Evolutionary conservation across 108 stramenopile genomes (phyloP), one percentile per base, ranked within the genome.

Genomic region (Schizochytrium sp.): DNA sequence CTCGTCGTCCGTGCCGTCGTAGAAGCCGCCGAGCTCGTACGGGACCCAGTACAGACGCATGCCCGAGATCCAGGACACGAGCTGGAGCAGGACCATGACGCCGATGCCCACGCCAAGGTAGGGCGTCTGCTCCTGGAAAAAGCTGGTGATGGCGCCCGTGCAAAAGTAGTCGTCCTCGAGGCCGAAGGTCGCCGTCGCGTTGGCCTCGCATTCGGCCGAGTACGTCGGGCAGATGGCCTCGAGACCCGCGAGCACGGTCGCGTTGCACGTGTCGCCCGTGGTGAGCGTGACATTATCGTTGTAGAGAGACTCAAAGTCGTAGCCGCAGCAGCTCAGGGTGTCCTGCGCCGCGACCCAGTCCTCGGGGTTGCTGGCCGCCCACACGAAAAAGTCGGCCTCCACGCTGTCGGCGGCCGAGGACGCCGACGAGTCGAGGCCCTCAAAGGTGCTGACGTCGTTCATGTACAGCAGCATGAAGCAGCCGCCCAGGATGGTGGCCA

Each of bases 1-100:
- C 41, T 69, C 63, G 41, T 69, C 63, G 14, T 69, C 63, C 10
- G 34, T 18, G 45, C 76, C 76, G 76, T 83, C 76, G 48, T 53
- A 83, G 76, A 83, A 83, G 45, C 76, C 76, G 16, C 76, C 76
- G 19, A 25, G 48, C 48, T 53, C 51, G 51, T 53, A 83, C 12
- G 76, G 76, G 8, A 83, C 76, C 76, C 76, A 83, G 76, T 83
- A 83, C 76, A 83, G 12, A 23, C 76, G 76, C 45, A 83, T 47
- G 28, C 43, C 76, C 19, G 76, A 47, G 28, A 83, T 4, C 76
- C 76, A 83, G 51, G 76, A 55, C 48, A 53, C 28, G 76, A 83
- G 19, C 76, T 53, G 45, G 4, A 83, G 45, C 48, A 83, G 25
- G 10, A 53, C 76, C 5, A 83, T 21, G n/a, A 83, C 19, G 45